These are phyloP conservation scores for Caloboletus firmus DNA, from an alignment of 1,284 basidiomycete species.

Conservation along the genomic window DNA sequence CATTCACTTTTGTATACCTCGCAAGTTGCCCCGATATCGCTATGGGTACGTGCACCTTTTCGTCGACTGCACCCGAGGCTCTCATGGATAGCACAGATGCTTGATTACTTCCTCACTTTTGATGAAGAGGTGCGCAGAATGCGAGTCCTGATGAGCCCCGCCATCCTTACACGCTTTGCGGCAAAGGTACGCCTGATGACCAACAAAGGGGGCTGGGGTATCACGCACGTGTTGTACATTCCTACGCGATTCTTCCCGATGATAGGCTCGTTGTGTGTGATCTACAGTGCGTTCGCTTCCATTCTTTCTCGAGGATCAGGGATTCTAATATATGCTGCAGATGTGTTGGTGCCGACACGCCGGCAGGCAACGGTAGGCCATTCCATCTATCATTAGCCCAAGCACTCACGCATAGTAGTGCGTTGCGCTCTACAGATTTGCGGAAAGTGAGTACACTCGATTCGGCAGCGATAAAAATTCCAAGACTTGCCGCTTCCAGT, in stretches of 20 bases:
- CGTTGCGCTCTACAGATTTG: conserved; percentile 2
- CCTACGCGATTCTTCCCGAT: conserved; percentile 6
- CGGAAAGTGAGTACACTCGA: background rate
- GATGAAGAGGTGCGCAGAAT: conserved; percentile 9
- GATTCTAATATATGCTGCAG: background rate
- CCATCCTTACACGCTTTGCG: background rate
- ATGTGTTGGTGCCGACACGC: background rate
- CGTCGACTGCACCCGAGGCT: background rate
- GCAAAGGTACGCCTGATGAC: conserved; percentile 3
- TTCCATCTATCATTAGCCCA: background rate
- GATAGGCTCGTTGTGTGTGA: background rate
- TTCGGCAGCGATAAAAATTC: background rate
- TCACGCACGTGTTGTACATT: conserved; percentile 9
- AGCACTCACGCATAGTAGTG: conserved; percentile 1
- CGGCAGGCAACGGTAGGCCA: background rate
- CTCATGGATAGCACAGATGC: background rate
- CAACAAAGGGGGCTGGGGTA: background rate
- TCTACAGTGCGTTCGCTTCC: conserved; percentile 1
- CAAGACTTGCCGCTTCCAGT: background rate
- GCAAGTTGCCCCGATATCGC: conserved; percentile 9
- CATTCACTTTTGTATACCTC: background rate
- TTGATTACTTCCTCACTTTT: conserved; percentile 12
- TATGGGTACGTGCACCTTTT: conserved; percentile 7
- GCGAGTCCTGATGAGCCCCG: background rate
- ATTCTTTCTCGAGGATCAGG: background rate